Conservation (phyloP, 768 basidiomycete species). For the Amanita rubescens region DNA sequence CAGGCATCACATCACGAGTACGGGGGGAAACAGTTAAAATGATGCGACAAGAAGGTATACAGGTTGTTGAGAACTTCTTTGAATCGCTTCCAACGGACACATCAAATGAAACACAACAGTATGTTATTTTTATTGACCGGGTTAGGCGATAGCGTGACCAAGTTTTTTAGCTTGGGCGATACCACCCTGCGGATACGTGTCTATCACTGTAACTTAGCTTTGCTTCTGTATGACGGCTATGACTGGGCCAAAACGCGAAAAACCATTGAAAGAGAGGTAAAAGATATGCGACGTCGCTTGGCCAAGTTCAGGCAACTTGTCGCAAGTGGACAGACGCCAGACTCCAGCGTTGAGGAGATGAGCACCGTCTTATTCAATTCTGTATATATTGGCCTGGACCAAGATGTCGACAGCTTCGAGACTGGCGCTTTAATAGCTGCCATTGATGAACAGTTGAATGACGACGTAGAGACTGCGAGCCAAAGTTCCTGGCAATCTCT, state of each 20-base stretch:
- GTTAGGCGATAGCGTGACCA: slow-evolving; percentile 2
- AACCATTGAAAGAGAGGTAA: slow-evolving; percentile 82
- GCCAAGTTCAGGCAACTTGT: slow-evolving; percentile 89
- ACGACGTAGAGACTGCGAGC: slow-evolving; percentile 64
- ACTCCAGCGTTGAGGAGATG: slow-evolving; percentile 65
- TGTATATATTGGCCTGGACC: slow-evolving; percentile 84
- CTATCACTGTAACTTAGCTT: slow-evolving; percentile 50
- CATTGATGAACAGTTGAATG: slow-evolving; percentile 85
- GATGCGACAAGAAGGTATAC: slow-evolving; percentile 55
- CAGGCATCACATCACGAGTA: slow-evolving; percentile 48
- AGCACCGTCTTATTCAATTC: slow-evolving; percentile 87
- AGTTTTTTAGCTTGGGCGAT: slow-evolving; percentile 31
- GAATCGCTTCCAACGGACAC: slow-evolving; percentile 54
- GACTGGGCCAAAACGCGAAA: slow-evolving; percentile 87
- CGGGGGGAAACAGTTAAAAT: slow-evolving; percentile 86
- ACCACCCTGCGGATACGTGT: slow-evolving; percentile 48
- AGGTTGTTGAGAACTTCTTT: slow-evolving; percentile 68
- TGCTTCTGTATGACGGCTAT: slow-evolving; percentile 88
- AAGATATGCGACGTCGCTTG: slow-evolving; percentile 78
- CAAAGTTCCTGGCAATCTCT: slow-evolving; percentile 91
- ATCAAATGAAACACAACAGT: slow-evolving; percentile 40
- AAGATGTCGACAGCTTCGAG: slow-evolving; percentile 68
- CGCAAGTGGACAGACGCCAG: slow-evolving; percentile 81
- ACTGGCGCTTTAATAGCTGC: slow-evolving; percentile 76
- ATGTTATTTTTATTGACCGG: slow-evolving; percentile 15